Evolutionary conservation across 2,329 filamentous ascomycete species (phyloP).

Genomic region (Epicoccum sorghinum): DNA sequence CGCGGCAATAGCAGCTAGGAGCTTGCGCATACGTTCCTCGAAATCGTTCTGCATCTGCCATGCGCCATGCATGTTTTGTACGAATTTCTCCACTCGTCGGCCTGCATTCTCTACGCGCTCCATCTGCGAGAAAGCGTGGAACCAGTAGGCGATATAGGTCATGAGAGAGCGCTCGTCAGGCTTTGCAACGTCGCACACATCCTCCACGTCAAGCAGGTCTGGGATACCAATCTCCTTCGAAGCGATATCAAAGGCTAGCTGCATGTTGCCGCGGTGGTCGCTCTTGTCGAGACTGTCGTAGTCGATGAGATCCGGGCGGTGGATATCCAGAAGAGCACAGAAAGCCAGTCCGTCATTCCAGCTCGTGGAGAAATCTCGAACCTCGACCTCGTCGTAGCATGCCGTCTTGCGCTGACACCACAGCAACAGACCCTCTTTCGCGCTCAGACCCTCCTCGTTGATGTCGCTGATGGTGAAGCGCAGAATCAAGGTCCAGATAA

Average conservation of each 20-base stretch:
- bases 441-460: constrained; percentile 96
- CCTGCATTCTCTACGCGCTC: constrained; percentile 98
- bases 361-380: constrained; percentile 90
- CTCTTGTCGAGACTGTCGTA: constrained; percentile 93
- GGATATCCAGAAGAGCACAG: constrained; percentile 94
- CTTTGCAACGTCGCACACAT: constrained; percentile 95
- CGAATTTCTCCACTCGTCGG: constrained; percentile 94
- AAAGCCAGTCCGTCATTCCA: constrained; percentile 99
- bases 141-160: constrained; percentile 99
- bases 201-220: constrained; percentile 92
- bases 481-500: constrained; percentile 98
- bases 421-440: constrained; percentile 90
- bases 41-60: constrained; percentile 99
- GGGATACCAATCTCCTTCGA: constrained; percentile 97
- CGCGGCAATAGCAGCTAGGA: constrained; percentile 74
- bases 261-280: constrained; percentile 96
- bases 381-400: constrained; percentile 96
- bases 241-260: constrained; percentile 95
- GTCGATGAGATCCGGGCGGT: constrained; percentile 95
- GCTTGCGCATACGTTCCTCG: constrained; percentile 84
- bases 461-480: constrained; percentile 99
- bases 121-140: constrained; percentile 99
- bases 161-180: constrained; percentile 96
- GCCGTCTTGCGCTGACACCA: constrained; percentile 99
- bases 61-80: constrained; percentile 97